Conservation (phyloP, 2,329 filamentous ascomycete species). For the Penicillium sp. region DNA sequence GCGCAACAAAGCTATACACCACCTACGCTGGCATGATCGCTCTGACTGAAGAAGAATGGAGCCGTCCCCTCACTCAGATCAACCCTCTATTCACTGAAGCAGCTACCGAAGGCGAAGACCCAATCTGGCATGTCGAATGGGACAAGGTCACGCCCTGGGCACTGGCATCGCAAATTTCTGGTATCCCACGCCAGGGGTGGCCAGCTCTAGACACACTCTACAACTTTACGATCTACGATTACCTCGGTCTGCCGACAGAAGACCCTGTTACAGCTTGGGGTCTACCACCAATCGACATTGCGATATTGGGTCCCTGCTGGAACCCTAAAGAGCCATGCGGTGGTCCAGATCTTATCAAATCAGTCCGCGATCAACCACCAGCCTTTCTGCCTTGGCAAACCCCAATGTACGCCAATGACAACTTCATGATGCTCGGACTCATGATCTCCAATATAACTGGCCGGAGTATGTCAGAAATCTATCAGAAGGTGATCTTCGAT, state of each 20-base stretch:
- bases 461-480: slow-evolving; percentile 40
- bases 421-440: slow-evolving; percentile 39
- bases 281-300: slow-evolving; percentile 22
- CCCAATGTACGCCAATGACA: slow-evolving; percentile 54
- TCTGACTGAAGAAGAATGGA: slow-evolving; percentile 37
- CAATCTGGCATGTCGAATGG: slow-evolving; percentile 40
- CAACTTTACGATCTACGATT: background rate
- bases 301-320: slow-evolving; percentile 10
- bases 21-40: slow-evolving; percentile 40
- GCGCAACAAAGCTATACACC: slow-evolving; percentile 41
- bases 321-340: slow-evolving; percentile 12
- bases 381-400: slow-evolving; percentile 46
- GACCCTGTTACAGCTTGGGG: slow-evolving; percentile 25
- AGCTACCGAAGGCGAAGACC: slow-evolving; percentile 2
- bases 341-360: slow-evolving; percentile 28
- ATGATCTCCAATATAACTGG: slow-evolving; percentile 49
- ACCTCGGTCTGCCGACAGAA: background rate
- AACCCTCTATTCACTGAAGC: slow-evolving; percentile 39
- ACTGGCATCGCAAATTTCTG: slow-evolving; percentile 49
- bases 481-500: slow-evolving; percentile 43
- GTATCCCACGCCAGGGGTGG: slow-evolving; percentile 32
- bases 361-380: slow-evolving; percentile 36
- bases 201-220: slow-evolving; percentile 19
- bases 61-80: slow-evolving; percentile 49
- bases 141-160: slow-evolving; percentile 49